Base-by-base conservation (phyloP, 2,329 filamentous ascomycete genomes). In the Aspergillus ruber region DNA sequence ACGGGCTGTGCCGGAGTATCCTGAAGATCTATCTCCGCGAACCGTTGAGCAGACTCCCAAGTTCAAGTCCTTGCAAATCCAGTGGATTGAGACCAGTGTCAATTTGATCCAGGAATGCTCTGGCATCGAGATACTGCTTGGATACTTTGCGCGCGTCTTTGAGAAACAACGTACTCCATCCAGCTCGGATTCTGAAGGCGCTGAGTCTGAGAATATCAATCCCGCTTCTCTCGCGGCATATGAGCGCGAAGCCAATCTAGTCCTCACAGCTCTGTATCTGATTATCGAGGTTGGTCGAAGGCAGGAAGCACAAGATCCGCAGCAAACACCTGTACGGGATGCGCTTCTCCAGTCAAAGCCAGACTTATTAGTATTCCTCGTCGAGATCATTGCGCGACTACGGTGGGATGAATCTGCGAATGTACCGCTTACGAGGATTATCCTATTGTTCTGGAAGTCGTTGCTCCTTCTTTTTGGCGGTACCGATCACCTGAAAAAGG, bases 391-490 rank as follows among this genome's bases (percentile, higher is more conserved):
- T 27, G 80, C 83, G 4, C 84, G 81, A 57, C 68, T 88, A 47
- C 79, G 86, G 46, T 90, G 86, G 85, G 84, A 88, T 48, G 75
- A 78, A 50, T 67, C 69, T 7, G 67, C 72, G 33, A 73, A 73
- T 52, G 66, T 78, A 50, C 74, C 74, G 33, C 79, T 86, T 50
- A 81, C 81, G 55, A 77, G 85, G 78, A 80, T 93, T 36, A 82
- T 95, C 46, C 74, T 96, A 6, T 74, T 97, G 1, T 81, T 94
- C 43, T 97, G 93, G 91, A 98, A 98, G 71, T 84, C 88, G 0
- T 81, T 95, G 7, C 74, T 97, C 13, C 78, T 97, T 2, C 79
- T 86, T 1, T 93, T 97, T 64, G 93, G 93, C 21, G 88, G 89
- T 36, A 83, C 83, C 33, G 68, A 81, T 45, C 84, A 90, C 53